A percentile compares a stretch with the other conserved stretches of the same genome.
phyloP scores from a whole-genome alignment of 768 basidiomycete species.

The Saitozyma podzolica region DNA sequence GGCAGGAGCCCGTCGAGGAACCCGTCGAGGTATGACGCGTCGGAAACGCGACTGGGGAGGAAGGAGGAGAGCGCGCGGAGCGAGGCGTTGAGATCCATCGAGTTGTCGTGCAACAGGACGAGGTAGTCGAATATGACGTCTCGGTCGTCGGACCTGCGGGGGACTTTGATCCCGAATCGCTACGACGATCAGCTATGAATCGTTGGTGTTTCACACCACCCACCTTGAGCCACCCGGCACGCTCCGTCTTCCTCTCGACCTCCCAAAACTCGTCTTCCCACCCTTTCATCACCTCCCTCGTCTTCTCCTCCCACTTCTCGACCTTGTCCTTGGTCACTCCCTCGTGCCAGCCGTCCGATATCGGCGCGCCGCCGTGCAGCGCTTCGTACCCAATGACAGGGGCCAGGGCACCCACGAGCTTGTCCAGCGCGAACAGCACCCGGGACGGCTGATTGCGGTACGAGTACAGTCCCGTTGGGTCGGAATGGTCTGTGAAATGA shows the following conservation, averaged over 20 bases:
- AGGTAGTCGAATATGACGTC: constrained; percentile 68
- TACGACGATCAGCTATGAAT: constrained; percentile 40
- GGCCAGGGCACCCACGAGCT: constrained; percentile 63
- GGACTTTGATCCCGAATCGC: constrained; percentile 74
- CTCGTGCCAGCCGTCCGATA: constrained; percentile 64
- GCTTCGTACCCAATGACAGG: constrained; percentile 86
- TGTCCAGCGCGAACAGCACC: constrained; percentile 70
- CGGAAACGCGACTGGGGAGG: constrained; percentile 53
- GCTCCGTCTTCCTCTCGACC: constrained; percentile 53
- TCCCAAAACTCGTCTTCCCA: constrained; percentile 66
- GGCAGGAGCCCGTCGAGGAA: constrained; percentile 51
- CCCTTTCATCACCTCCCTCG: constrained; percentile 62
- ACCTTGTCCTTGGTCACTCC: constrained; percentile 66
- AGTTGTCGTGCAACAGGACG: constrained; percentile 68
- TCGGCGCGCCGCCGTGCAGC: constrained; percentile 52
- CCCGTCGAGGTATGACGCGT: constrained; percentile 48
- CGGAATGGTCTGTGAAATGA: constrained; percentile 32
- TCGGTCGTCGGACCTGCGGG: constrained; percentile 63
- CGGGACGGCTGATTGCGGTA: constrained; percentile 54
- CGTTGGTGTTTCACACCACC: constrained; percentile 11
- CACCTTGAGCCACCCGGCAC: constrained; percentile 63
- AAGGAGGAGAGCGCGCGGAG: constrained; percentile 74
- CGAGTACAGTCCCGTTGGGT: constrained; percentile 39
- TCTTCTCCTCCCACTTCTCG: constrained; percentile 63
- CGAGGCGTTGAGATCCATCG: constrained; percentile 83